phyloP scores from a whole-genome alignment of 2,329 filamentous ascomycete genomes.

The Penicillium capsulatum region DNA sequence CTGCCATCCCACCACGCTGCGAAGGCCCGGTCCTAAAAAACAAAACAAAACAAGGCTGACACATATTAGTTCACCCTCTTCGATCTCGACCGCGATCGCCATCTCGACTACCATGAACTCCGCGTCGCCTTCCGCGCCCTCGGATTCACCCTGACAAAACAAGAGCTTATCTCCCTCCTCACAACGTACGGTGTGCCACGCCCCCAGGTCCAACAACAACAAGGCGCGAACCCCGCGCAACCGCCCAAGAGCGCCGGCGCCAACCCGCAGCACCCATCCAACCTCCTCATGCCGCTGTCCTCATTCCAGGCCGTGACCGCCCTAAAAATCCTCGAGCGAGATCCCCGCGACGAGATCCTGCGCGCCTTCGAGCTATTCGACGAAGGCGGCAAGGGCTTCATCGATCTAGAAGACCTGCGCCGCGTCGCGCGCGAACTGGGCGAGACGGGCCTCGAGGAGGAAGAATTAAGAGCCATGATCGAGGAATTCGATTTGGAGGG shows the following conservation, averaged over 20 bases:
- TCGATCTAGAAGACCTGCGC: conserved; percentile 81
- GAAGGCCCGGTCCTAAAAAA: too few relatives aligned
- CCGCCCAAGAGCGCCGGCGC: conserved; percentile 29
- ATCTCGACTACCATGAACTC: conserved; percentile 97
- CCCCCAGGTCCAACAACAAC: conserved; percentile 48
- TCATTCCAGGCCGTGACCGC: conserved; percentile 74
- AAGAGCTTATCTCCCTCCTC: conserved; percentile 76
- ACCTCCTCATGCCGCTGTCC: conserved; percentile 67
- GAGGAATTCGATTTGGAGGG: conserved; percentile 96
- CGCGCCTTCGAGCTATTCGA: conserved; percentile 93
- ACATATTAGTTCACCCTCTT: conserved; percentile 76
- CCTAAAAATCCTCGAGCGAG: conserved; percentile 71
- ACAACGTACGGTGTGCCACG: conserved; percentile 73
- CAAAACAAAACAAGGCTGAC: neutral
- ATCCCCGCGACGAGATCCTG: conserved; percentile 85
- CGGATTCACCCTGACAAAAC: conserved; percentile 85
- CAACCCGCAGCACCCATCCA: conserved; percentile 57
- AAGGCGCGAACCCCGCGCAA: conserved; percentile 20
- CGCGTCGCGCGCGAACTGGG: conserved; percentile 86
- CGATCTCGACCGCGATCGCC: conserved; percentile 90
- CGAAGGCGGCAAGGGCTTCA: conserved; percentile 83
- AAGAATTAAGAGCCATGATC: conserved; percentile 93
- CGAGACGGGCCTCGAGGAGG: conserved; percentile 79
- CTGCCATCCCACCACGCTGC: too few relatives aligned
- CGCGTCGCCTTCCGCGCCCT: conserved; percentile 94